Evolutionary conservation across 2,329 filamentous ascomycete genomes (phyloP), one percentile per base, ranked within the genome.

Genomic region (Aspergillus aculeatinus): DNA sequence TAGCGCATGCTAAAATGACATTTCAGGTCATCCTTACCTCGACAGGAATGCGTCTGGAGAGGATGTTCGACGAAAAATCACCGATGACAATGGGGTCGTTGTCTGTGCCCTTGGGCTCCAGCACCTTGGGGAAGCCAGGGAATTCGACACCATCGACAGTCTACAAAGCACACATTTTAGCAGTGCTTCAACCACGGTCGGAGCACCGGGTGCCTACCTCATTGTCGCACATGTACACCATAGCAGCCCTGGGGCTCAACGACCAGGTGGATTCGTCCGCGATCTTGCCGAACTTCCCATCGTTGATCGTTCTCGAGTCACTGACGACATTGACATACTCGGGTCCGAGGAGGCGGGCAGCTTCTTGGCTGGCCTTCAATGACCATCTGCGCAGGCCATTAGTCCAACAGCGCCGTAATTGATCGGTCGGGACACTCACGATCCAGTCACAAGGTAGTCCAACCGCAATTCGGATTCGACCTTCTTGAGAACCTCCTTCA

Each of bases 41-140:
- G 31, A 67, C 58, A 1, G 65, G 65, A n/a, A 67, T 67, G 23
- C 65, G 60, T 48, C 92, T 83, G 51, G 91, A 92, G 55, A 98
- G 86, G 72, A 98, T 96, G 76, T 97, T 98, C 60, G 91, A 96
- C 51, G 86, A 90, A 90, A 98, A 96, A 76, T 98, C 94, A 21
- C 91, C 92, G 5, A 96, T 89, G 5, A 98, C 89, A 60, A 96
- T 85, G 1, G 88, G 87, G 33, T 87, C 85, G 54, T 88, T 83
- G 1, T 81, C 76, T 6, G 76, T 76, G 3, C 77, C 77, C 11
- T 84, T 85, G 16, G 72, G 65, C 52, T 85, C 83, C 25, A 96
- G 81, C 7, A 76, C 74, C 64, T 87, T 79, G 25, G 94, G 94
- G 71, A 90, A 88, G 3, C 69, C 77, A 5, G 89, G 91, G 68